phyloP scores from a whole-genome alignment of 768 basidiomycete genomes.

The Rhodocollybia butyracea region DNA sequence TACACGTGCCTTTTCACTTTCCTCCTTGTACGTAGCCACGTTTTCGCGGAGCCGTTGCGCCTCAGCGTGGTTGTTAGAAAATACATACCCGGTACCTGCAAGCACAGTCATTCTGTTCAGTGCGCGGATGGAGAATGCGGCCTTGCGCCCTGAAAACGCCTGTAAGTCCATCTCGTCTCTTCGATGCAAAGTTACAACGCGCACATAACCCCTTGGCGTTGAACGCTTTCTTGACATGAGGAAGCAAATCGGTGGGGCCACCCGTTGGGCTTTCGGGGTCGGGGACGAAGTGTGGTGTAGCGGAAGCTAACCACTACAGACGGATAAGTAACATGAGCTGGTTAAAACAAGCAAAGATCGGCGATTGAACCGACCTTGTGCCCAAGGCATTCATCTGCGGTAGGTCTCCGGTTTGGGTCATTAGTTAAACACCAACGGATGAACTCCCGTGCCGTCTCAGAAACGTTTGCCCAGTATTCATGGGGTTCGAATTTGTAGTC shows the following conservation, averaged over 20 bases:
- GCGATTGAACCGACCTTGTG: conserved; percentile 47
- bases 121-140: conserved; percentile 83
- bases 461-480: conserved; percentile 88
- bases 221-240: conserved; percentile 86
- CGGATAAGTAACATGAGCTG: neutral
- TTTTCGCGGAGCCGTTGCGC: conserved; percentile 54
- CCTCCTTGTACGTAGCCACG: conserved; percentile 70
- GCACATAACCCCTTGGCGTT: conserved; percentile 83
- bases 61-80: conserved; percentile 22
- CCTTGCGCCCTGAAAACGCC: conserved; percentile 70
- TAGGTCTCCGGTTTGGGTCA: conserved; percentile 78
- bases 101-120: conserved; percentile 75
- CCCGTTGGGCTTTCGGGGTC: conserved; percentile 56
- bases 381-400: conserved; percentile 66
- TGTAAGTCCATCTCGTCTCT: conserved; percentile 3
- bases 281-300: conserved; percentile 66
- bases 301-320: conserved; percentile 66
- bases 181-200: conserved; percentile 23
- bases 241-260: conserved; percentile 73
- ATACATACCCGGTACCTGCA: conserved; percentile 32
- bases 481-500: conserved; percentile 83
- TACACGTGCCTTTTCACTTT: conserved; percentile 62
- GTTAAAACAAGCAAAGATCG: too few relatives aligned
- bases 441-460: conserved; percentile 79
- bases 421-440: conserved; percentile 79